A percentile compares a stretch with the other conserved stretches of the same genome.
phyloP scores from a whole-genome alignment of 2,329 filamentous ascomycete genomes.

The Arthrobotrys entomopaga region DNA sequence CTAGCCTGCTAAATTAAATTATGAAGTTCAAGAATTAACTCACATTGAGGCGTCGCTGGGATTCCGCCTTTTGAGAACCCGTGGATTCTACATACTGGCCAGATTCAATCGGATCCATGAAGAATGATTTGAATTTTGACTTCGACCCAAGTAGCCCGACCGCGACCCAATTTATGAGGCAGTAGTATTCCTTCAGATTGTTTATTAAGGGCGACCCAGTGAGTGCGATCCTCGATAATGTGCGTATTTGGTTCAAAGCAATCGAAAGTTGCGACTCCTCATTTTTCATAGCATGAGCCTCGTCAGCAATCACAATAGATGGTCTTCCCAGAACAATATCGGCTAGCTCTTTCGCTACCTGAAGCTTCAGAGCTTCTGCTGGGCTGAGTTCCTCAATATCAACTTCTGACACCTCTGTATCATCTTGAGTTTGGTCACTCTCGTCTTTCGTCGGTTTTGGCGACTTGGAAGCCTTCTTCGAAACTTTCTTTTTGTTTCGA shows the following conservation, averaged over 20 bases:
- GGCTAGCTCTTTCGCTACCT: slow-evolving; percentile 38
- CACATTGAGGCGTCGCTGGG: slow-evolving; percentile 26
- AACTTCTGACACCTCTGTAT: background rate
- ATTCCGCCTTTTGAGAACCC: background rate
- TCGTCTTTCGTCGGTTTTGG: background rate
- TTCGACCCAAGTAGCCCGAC: slow-evolving; percentile 76
- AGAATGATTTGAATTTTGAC: slow-evolving; percentile 76
- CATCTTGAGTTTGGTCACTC: background rate
- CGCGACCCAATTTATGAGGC: slow-evolving; percentile 87
- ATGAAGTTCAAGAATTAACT: background rate
- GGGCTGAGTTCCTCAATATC: background rate
- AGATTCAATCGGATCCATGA: slow-evolving; percentile 75
- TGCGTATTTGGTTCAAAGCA: slow-evolving; percentile 71
- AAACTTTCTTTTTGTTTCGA: background rate
- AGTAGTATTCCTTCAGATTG: slow-evolving; percentile 81
- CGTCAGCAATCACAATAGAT: slow-evolving; percentile 82
- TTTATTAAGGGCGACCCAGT: slow-evolving; percentile 89
- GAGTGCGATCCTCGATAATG: slow-evolving; percentile 79
- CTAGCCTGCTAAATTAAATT: background rate
- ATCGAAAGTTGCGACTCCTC: slow-evolving; percentile 66
- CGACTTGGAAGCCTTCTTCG: background rate
- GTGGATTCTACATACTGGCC: slow-evolving; percentile 76
- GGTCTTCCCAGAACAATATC: slow-evolving; percentile 68
- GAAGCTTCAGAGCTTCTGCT: slow-evolving; percentile 59
- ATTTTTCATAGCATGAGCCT: slow-evolving; percentile 84